Evolutionary conservation across 2,329 filamentous ascomycete species (phyloP).

Genomic region (Colletotrichum scovillei): DNA sequence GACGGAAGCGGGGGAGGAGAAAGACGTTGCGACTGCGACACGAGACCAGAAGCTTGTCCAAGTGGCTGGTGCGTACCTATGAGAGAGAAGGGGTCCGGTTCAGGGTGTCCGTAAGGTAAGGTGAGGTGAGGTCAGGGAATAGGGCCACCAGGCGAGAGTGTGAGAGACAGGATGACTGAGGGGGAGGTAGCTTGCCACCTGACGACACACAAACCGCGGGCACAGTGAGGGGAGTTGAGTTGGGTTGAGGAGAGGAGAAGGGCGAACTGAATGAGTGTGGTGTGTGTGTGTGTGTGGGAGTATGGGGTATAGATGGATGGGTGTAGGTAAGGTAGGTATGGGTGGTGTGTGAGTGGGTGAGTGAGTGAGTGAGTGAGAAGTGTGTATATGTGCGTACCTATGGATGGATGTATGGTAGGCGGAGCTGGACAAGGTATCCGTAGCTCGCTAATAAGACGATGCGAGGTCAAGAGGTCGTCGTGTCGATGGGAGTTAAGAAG

Average conservation of each 20-base stretch:
- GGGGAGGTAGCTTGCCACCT: conserved; percentile 23
- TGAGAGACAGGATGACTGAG: not conserved
- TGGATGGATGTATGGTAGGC: not conserved
- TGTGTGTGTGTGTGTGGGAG: not conserved
- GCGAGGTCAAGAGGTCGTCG: not conserved
- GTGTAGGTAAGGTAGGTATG: too few species aligned
- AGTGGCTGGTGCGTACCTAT: conserved; percentile 35
- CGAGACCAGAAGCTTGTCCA: conserved; percentile 37
- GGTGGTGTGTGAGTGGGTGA: not conserved
- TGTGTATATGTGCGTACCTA: not conserved
- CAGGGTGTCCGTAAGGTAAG: conserved; percentile 20
- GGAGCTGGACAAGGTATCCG: not conserved
- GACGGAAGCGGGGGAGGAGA: conserved; percentile 36
- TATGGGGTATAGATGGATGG: not conserved
- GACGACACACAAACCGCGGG: conserved; percentile 18
- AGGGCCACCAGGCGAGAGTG: conserved; percentile 4
- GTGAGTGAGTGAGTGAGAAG: not conserved
- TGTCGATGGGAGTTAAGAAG: not conserved
- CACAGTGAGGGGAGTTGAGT: not conserved
- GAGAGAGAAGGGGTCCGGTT: conserved; percentile 24
- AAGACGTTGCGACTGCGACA: conserved; percentile 37
- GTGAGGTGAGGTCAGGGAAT: conserved; percentile 2
- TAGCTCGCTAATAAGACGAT: not conserved
- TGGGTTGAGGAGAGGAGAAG: not conserved
- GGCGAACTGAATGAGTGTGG: not conserved